These are phyloP conservation scores for Chenopodium album DNA, from an alignment of 148 eudicot species.

Conservation along the genomic window DNA sequence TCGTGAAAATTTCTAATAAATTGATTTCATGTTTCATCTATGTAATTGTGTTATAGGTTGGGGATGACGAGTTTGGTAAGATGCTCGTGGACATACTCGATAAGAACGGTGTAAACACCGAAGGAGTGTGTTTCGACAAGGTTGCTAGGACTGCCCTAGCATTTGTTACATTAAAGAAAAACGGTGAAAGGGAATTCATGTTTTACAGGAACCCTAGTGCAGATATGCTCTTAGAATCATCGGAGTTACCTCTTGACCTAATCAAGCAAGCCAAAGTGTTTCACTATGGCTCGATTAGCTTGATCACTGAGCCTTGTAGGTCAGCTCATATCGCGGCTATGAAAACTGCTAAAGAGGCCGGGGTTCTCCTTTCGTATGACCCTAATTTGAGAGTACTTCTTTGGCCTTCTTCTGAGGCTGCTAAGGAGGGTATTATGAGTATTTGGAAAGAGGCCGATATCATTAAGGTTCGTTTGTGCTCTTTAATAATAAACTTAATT, in stretches of 20 bases:
- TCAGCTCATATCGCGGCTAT: constrained; percentile 58
- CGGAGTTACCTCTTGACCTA: constrained; percentile 42
- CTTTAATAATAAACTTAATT: neutral
- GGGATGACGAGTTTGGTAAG: constrained; percentile 63
- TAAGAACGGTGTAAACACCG: constrained; percentile 43
- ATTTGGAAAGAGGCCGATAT: constrained; percentile 62
- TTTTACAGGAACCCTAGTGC: constrained; percentile 73
- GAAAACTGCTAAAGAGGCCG: constrained; percentile 53
- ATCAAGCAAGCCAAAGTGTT: constrained; percentile 51
- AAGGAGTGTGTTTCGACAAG: constrained; percentile 46
- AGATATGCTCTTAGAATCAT: constrained; percentile 49
- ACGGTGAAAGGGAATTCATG: constrained; percentile 71
- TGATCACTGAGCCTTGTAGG: constrained; percentile 55
- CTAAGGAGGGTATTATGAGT: constrained; percentile 47
- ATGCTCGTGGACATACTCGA: constrained; percentile 57
- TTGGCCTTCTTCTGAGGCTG: constrained; percentile 58
- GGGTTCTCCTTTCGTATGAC: constrained; percentile 57
- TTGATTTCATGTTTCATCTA: neutral
- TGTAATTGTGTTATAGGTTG: constrained; percentile 29
- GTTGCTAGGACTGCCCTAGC: constrained; percentile 61
- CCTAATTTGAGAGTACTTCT: constrained; percentile 62
- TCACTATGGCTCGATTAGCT: constrained; percentile 67
- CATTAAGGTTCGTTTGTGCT: constrained; percentile 37
- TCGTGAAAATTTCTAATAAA: no score
- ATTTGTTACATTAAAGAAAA: constrained; percentile 43